Evolutionary conservation across 2,329 filamentous ascomycete species (phyloP).

Genomic region (Elsinoe perseae): DNA sequence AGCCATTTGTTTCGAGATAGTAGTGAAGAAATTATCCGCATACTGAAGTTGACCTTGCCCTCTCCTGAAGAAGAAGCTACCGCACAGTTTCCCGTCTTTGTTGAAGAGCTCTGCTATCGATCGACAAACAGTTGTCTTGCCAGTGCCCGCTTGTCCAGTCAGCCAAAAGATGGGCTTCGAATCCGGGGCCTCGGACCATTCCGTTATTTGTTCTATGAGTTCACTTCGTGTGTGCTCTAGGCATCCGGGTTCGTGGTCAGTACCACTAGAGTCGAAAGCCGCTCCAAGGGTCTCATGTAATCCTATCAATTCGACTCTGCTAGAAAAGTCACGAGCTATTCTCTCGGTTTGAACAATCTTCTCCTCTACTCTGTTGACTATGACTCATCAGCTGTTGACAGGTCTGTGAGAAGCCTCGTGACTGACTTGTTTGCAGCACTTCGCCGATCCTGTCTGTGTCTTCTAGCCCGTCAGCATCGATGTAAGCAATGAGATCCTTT

Average conservation of each 20-base stretch:
- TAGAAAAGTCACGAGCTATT: too few relatives aligned
- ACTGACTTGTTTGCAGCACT: not conserved
- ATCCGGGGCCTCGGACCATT: not conserved
- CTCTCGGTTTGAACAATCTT: not conserved
- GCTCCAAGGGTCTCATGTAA: not conserved
- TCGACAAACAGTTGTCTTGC: constrained; percentile 30
- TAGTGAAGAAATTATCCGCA: not conserved
- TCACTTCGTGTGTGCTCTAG: not conserved
- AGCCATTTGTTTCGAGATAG: not conserved
- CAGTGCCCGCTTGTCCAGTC: constrained; percentile 28
- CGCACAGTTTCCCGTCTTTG: constrained; percentile 16
- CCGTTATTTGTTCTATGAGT: not conserved
- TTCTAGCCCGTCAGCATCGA: constrained; percentile 23
- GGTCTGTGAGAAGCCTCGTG: not conserved
- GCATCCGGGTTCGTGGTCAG: not conserved
- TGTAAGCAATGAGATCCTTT: constrained; percentile 20
- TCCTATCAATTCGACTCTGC: not conserved
- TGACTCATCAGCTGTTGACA: not conserved
- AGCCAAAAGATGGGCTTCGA: constrained; percentile 27
- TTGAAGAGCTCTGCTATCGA: constrained; percentile 24
- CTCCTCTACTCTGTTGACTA: not conserved
- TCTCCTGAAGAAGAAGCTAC: constrained; percentile 23
- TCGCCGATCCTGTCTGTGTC: constrained; percentile 16
- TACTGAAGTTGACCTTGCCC: constrained; percentile 11
- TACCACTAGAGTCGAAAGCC: not conserved